Evolutionary conservation across 2,329 filamentous ascomycete genomes (phyloP), one percentile per base, ranked within the genome.

Genomic region (Aureobasidium zeae): DNA sequence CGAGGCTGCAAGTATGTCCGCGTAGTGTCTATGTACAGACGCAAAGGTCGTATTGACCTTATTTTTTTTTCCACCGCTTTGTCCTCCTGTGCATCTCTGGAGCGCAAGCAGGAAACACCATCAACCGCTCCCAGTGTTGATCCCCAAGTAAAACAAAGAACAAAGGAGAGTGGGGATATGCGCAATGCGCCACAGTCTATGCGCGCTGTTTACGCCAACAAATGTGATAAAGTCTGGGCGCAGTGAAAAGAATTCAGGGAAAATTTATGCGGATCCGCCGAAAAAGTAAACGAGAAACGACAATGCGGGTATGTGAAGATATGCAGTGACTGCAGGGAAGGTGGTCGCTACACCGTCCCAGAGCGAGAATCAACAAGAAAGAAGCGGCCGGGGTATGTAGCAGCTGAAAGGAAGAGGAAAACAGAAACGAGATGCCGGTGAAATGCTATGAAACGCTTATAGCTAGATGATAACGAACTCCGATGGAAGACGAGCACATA

Each of bases 391-490:
- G 36, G 39, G 39, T 43, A 43, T 43, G 39, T 28, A 22, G 21
- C 21, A 30, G 21, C 16, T 30, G 30, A 20, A 34, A 34, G 30
- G 12, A 43, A 43, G 21, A 17, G 20, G 11, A 19, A 30, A 19
- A 32, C 37, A 43, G 34, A 25, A 43, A 34, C 39, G 21, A 43
- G 30, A 34, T 34, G 39, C 30, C 15, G 13, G 34, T 28, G 30
- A 28, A 21, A 43, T 30, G 39, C 39, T 43, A 43, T 16, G 39
- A 43, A 34, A 43, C 26, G 39, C 39, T 34, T 29, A 34, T 2
- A 43, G 39, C 39, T 30, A 43, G 39, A 43, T 34, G 39, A 43
- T 43, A 22, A 17, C 13, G 20, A 34, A 34, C 21, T 34, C 39
- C 30, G 22, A 30, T 26, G 20, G 31, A 29, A 33, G 39, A 34